phyloP scores from a whole-genome alignment of 257 asterid genomes.

The Scutellaria barbata region DNA sequence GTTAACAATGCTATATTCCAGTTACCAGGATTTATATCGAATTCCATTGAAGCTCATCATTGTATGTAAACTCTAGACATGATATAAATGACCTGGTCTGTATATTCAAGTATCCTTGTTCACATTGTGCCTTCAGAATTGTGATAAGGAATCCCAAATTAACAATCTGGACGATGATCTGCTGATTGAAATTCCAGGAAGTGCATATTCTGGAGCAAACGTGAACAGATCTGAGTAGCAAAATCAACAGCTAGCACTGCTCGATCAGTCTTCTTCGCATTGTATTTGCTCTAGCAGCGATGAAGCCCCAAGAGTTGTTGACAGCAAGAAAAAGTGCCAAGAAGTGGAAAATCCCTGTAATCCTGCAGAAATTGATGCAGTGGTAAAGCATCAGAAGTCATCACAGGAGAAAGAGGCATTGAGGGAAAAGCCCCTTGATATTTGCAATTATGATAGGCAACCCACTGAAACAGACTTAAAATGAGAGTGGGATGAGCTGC shows the following conservation, averaged over 20 bases:
- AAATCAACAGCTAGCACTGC: slow-evolving; percentile 33
- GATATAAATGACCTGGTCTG: background rate
- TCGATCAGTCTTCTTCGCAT: slow-evolving; percentile 12
- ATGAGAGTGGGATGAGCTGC: background rate
- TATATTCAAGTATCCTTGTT: slow-evolving; percentile 5
- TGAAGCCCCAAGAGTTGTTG: slow-evolving; percentile 24
- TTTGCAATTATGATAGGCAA: background rate
- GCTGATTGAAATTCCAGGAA: slow-evolving; percentile 86
- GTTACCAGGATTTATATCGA: background rate
- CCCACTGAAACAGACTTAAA: background rate
- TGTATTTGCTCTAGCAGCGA: slow-evolving; percentile 7
- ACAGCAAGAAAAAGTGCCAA: slow-evolving; percentile 13
- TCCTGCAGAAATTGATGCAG: slow-evolving; percentile 23
- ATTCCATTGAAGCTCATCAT: too few relatives aligned
- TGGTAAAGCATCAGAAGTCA: slow-evolving; percentile 26
- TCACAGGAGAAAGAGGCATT: slow-evolving; percentile 14
- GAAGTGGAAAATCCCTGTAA: slow-evolving; percentile 23
- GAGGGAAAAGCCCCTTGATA: background rate
- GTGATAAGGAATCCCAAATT: slow-evolving; percentile 30
- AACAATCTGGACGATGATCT: slow-evolving; percentile 52
- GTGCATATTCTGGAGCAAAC: slow-evolving; percentile 72
- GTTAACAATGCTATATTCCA: too few relatives aligned
- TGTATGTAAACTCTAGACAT: background rate
- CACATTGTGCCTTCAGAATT: slow-evolving; percentile 44
- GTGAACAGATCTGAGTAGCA: slow-evolving; percentile 23